phyloP scores from a whole-genome alignment of 306 rosid genomes.

The Biancaea sappan region DNA sequence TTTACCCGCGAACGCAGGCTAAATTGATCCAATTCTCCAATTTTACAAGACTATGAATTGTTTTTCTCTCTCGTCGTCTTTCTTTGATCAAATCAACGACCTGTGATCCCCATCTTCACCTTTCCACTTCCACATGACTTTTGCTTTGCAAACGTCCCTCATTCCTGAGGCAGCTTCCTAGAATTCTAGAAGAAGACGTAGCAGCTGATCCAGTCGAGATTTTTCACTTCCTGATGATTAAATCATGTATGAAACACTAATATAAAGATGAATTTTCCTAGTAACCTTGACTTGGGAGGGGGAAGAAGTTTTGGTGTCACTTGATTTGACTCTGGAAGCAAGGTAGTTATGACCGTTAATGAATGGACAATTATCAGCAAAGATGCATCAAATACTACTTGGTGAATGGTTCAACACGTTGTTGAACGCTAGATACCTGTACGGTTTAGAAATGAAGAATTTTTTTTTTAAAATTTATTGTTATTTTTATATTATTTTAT shows the following conservation, averaged over 20 bases:
- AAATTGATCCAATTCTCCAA: constrained; percentile 45
- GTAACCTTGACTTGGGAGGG: constrained; percentile 31
- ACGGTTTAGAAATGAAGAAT: not conserved
- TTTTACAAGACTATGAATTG: constrained; percentile 43
- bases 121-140: constrained; percentile 1
- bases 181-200: constrained; percentile 20
- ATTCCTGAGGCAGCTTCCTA: constrained; percentile 7
- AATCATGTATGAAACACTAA: not conserved
- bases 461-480: too few relatives aligned
- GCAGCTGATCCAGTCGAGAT: constrained; percentile 29
- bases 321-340: constrained; percentile 32
- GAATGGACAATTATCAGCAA: constrained; percentile 15
- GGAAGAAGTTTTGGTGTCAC: constrained; percentile 18
- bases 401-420: constrained; percentile 25
- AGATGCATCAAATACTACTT: constrained; percentile 11
- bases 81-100: constrained; percentile 44
- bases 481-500: too few relatives aligned
- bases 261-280: constrained; percentile 29
- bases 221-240: not conserved
- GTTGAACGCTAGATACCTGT: not conserved
- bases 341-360: constrained; percentile 30
- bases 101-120: constrained; percentile 34
- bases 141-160: constrained; percentile 24
- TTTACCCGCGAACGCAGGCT: constrained; percentile 45
- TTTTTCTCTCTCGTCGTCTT: constrained; percentile 21